Conservation (phyloP, 805 yeast species). For the Yamadazyma nakazawae region DNA sequence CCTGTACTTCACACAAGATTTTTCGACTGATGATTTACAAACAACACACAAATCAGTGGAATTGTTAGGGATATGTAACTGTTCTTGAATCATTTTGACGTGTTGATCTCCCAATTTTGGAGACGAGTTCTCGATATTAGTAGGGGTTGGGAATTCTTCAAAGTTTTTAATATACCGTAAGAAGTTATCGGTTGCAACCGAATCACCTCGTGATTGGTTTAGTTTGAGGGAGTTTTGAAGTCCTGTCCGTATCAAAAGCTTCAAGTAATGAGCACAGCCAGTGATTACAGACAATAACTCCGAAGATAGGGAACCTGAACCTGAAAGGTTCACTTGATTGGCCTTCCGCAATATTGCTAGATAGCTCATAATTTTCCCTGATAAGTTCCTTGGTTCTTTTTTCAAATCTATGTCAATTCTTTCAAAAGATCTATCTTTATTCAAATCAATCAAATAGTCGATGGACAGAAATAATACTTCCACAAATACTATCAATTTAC, state of each 20-base stretch:
- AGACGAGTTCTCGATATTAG: constrained; percentile 1
- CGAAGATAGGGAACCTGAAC: constrained; percentile 51
- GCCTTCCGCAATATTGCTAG: constrained; percentile 76
- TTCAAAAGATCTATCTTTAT: background rate
- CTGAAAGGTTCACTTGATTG: constrained; percentile 31
- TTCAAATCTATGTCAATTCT: constrained; percentile 23
- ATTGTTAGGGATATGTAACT: constrained; percentile 44
- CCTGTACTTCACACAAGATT: constrained; percentile 61
- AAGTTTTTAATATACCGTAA: constrained; percentile 30
- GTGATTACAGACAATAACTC: constrained; percentile 79
- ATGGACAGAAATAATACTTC: constrained; percentile 76
- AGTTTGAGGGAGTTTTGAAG: constrained; percentile 70
- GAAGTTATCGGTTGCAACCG: constrained; percentile 61
- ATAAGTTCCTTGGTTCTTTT: constrained; percentile 77
- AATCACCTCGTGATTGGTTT: constrained; percentile 55
- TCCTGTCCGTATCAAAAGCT: constrained; percentile 78
- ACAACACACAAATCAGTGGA: constrained; percentile 73
- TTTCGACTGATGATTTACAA: constrained; percentile 80
- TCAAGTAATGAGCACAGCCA: constrained; percentile 88
- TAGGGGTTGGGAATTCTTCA: constrained; percentile 12
- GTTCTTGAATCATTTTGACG: constrained; percentile 28
- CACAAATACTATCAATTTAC: constrained; percentile 65
- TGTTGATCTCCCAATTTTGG: constrained; percentile 9
- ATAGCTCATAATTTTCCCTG: constrained; percentile 87
- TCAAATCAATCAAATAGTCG: constrained; percentile 43